Evolutionary conservation across 768 basidiomycete species (phyloP), one percentile per base, ranked within the genome.

Genomic region (Megacollybia marginata): DNA sequence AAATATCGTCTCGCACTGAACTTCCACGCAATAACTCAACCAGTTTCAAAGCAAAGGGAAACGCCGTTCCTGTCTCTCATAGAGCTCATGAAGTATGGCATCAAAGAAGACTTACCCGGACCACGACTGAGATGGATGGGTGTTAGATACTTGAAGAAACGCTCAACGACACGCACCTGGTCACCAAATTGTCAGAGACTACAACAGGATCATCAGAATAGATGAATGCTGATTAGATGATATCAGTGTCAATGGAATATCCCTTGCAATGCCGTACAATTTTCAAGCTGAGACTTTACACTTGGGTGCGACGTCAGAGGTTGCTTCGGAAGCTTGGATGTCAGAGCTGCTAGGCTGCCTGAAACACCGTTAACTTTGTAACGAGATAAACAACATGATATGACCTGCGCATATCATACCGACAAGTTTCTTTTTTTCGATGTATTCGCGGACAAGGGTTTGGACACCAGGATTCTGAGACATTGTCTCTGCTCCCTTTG

Each of bases 351-450:
- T 33, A 89, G 69, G 44, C 80, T 81, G n/a, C 87, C 87, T 88
- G 55, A 46, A 2, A 6, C 4, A 28, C 6, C 6, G 23, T 28
- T 2, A 28, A 28, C 50, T 40, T 31, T 16, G 2, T 28, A 3
- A 6, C 2, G 6, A 28, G 23, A 28, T 28, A 28, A 28, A 28
- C 23, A 28, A 28, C 6, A 28, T 3, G 23, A 28, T 28, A 28
- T 28, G 48, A 83, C 88, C 88, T 46, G 89, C 89, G 58, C 89
- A 92, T 43, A 91, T 88, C 88, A 91, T 89, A 1, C 81, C 89
- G 20, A 92, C 83, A 23, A 75, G 58, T 58, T 83, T 86, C 12
- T 69, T 71, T 20, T 67, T 54, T 19, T 71, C 61, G 42, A 86
- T 60, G 57, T 80, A 90, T 18, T 70, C 64, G 48, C 72, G 69